Conservation (phyloP, 2,329 filamentous ascomycete species). For the Simplicillium sp. region DNA sequence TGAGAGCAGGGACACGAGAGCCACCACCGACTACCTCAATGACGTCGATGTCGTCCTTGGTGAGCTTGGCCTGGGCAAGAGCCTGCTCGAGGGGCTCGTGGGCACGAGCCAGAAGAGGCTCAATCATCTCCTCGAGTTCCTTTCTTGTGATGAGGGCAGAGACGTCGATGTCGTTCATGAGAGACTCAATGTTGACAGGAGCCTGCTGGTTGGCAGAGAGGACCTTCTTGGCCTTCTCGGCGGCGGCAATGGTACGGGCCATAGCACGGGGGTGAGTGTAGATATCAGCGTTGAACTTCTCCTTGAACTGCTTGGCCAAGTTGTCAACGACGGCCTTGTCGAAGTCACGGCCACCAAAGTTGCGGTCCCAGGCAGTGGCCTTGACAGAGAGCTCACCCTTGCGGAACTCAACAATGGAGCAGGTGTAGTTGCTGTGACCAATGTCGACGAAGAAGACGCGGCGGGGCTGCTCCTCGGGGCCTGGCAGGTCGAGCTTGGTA, state of each 20-base stretch:
- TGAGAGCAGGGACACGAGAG: slow-evolving; percentile 87
- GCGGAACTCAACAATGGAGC: slow-evolving; percentile 88
- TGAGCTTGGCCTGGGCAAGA: slow-evolving; percentile 86
- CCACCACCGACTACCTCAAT: slow-evolving; percentile 92
- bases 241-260: slow-evolving; percentile 76
- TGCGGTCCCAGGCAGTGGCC: slow-evolving; percentile 83
- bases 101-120: slow-evolving; percentile 69
- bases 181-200: slow-evolving; percentile 90
- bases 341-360: slow-evolving; percentile 96
- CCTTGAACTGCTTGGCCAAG: slow-evolving; percentile 91
- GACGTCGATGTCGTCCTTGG: slow-evolving; percentile 81
- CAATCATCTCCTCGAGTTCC: slow-evolving; percentile 84
- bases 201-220: slow-evolving; percentile 90
- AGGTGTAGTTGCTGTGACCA: slow-evolving; percentile 92
- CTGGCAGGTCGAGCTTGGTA: slow-evolving; percentile 89
- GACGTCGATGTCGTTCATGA: slow-evolving; percentile 97
- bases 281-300: slow-evolving; percentile 97
- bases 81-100: slow-evolving; percentile 77
- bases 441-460: slow-evolving; percentile 90
- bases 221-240: slow-evolving; percentile 98
- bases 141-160: slow-evolving; percentile 82
- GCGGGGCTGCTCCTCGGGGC: slow-evolving; percentile 81
- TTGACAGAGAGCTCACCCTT: slow-evolving; percentile 96
- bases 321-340: slow-evolving; percentile 93
- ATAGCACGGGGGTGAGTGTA: slow-evolving; percentile 81